Evolutionary conservation across 495 filamentous ascomycete species (phyloP).

Genomic region (Aspergillus wentii): DNA sequence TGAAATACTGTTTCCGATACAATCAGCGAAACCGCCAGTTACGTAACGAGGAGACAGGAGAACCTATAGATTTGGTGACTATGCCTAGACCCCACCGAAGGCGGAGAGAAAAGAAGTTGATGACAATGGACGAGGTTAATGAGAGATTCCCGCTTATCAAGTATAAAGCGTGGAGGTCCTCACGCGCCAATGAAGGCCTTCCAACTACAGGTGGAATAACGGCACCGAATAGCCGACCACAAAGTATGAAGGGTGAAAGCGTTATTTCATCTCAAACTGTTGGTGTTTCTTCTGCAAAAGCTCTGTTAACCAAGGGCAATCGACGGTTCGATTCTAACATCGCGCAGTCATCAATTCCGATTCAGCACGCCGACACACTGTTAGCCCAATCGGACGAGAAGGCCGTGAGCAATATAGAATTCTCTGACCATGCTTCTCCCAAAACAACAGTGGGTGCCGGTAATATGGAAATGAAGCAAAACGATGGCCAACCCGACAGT

Average conservation of each 20-base stretch:
- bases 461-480: constrained; percentile 9
- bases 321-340: constrained; percentile 10
- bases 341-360: constrained; percentile 11
- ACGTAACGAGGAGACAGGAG: constrained; percentile 76
- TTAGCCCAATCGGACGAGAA: constrained; percentile 17
- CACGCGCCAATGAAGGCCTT: constrained; percentile 76
- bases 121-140: constrained; percentile 98
- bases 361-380: constrained; percentile 4
- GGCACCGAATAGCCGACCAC: constrained; percentile 46
- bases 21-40: constrained; percentile 86
- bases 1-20: constrained; percentile 98
- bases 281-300: constrained; percentile 6
- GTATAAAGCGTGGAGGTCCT: constrained; percentile 91
- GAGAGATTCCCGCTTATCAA: constrained; percentile 92
- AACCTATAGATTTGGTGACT: constrained; percentile 72
- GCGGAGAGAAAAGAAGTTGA: constrained; percentile 91
- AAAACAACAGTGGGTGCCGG: not conserved
- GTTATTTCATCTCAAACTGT: constrained; percentile 9
- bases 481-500: too few relatives aligned
- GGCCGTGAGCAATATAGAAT: constrained; percentile 1
- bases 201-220: constrained; percentile 81
- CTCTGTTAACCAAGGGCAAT: constrained; percentile 13
- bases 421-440: not conserved
- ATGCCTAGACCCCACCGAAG: constrained; percentile 78
- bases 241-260: constrained; percentile 19